Evolutionary conservation across 192 early-diverging fungal species (phyloP), one percentile per base, ranked within the genome.

Genomic region (Jimgerdemannia lactiflua): DNA sequence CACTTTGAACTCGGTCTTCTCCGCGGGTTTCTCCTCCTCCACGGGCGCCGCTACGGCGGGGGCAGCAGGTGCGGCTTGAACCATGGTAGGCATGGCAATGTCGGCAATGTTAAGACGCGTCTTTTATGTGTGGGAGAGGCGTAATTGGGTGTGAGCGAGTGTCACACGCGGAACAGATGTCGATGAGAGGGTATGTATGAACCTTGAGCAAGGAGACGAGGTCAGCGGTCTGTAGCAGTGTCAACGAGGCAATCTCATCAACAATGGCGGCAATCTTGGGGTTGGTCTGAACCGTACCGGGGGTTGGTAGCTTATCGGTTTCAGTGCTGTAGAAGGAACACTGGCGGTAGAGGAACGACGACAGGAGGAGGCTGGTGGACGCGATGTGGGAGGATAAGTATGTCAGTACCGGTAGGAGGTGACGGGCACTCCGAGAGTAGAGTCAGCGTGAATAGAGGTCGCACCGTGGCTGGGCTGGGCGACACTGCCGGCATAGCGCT

Each of bases 1-100:
- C 74, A 99, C 94, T 80, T 89, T 95, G 89, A 99, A 98, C 73
- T 93, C 91, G 29, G 95, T 94, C 91, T 97, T 96, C 75, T 96
- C 98, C 2, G 82, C 91, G 39, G 94, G 86, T 87, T 97, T 96
- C 77, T 95, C 95, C 86, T 94, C 90, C 80, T 88, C 92, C 70
- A 91, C 89, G 64, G 95, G 85, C 43, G 90, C 86, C n/a, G 81
- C 83, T 41, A 89, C 85, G 42, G 84, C 87, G 40, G 86, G 77
- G 42, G 84, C 85, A 72, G 86, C 85, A 66, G 89, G 83, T 64
- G 91, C 86, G 74, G 90, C 84, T 41, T 90, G 89, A 43, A 90
- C 87, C 49, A 14, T 91, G 42, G 90, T 87, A 73, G 96, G 95
- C 87, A 97, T 92, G 41, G 89, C 89, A 73, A 97, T 90, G 81